A percentile compares a stretch with the other conserved stretches of the same genome.
phyloP scores from a whole-genome alignment of 768 basidiomycete genomes.

The Calocera viscosa region DNA sequence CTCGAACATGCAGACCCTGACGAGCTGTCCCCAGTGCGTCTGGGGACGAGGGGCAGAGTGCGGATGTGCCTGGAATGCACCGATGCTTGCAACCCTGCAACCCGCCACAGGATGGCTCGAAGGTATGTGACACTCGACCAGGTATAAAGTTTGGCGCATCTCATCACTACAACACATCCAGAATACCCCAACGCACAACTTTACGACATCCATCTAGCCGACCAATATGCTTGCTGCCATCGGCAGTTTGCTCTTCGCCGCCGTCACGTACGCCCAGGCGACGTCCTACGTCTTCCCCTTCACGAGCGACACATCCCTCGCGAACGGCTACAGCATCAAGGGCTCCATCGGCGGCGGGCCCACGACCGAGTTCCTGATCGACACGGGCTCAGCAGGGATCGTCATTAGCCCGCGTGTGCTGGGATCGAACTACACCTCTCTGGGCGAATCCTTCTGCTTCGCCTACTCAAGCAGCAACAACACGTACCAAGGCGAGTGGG shows the following conservation, averaged over 20 bases:
- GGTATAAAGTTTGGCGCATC: no score
- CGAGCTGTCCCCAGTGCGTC: no score
- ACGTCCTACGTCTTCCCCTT: slow-evolving; percentile 5
- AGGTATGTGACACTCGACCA: no score
- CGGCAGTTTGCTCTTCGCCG: background rate
- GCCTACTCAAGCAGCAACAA: slow-evolving; percentile 11
- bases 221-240: background rate
- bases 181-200: no score
- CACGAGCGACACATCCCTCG: background rate
- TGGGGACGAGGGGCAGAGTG: no score
- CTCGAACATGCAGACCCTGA: no score
- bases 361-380: slow-evolving; percentile 7
- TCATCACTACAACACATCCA: no score
- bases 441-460: slow-evolving; percentile 1
- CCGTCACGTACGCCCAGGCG: background rate
- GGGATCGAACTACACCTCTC: background rate
- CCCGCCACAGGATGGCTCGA: no score
- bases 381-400: slow-evolving; percentile 10
- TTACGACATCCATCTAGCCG: no score
- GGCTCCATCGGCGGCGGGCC: background rate
- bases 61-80: no score
- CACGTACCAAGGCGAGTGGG: slow-evolving; percentile 8
- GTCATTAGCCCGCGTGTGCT: background rate
- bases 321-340: background rate
- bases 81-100: no score